A percentile compares a stretch with the other conserved stretches of the same genome.
Evolutionary conservation across 108 stramenopile species (phyloP).

Genomic region (Mediolabrus comicus): DNA sequence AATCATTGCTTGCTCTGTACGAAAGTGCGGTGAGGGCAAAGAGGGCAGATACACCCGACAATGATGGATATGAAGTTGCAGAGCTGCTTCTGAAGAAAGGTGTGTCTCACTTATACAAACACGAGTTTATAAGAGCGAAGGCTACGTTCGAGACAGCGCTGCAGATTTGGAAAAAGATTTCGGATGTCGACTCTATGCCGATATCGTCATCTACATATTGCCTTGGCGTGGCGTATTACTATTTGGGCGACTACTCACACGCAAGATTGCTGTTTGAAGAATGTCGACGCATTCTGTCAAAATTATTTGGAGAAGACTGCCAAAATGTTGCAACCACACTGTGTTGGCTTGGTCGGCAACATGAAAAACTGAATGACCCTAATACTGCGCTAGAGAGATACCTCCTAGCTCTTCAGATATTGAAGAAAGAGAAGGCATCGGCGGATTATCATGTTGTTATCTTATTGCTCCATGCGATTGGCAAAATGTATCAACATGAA

Average conservation of each 20-base stretch:
- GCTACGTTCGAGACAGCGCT: slow-evolving; percentile 40
- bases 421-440: slow-evolving; percentile 28
- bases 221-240: slow-evolving; percentile 42
- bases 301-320: slow-evolving; percentile 24
- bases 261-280: slow-evolving; percentile 42
- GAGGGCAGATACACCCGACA: slow-evolving; percentile 7
- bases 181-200: slow-evolving; percentile 20
- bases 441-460: slow-evolving; percentile 38
- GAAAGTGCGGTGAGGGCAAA: slow-evolving; percentile 33
- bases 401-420: slow-evolving; percentile 43
- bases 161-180: slow-evolving; percentile 28
- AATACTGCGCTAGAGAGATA: slow-evolving; percentile 35
- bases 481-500: slow-evolving; percentile 34
- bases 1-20: background rate
- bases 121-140: slow-evolving; percentile 41
- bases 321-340: slow-evolving; percentile 18
- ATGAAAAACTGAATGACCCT: slow-evolving; percentile 26
- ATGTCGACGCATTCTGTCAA: slow-evolving; percentile 30
- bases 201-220: slow-evolving; percentile 33
- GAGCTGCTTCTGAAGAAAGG: slow-evolving; percentile 40
- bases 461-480: slow-evolving; percentile 35
- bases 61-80: slow-evolving; percentile 39
- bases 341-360: slow-evolving; percentile 43
- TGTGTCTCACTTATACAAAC: slow-evolving; percentile 35
- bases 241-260: slow-evolving; percentile 36